A percentile compares a stretch with the other conserved stretches of the same genome.
Evolutionary conservation across 495 filamentous ascomycete genomes (phyloP).

Genomic region (Aspergillus avenaceus): DNA sequence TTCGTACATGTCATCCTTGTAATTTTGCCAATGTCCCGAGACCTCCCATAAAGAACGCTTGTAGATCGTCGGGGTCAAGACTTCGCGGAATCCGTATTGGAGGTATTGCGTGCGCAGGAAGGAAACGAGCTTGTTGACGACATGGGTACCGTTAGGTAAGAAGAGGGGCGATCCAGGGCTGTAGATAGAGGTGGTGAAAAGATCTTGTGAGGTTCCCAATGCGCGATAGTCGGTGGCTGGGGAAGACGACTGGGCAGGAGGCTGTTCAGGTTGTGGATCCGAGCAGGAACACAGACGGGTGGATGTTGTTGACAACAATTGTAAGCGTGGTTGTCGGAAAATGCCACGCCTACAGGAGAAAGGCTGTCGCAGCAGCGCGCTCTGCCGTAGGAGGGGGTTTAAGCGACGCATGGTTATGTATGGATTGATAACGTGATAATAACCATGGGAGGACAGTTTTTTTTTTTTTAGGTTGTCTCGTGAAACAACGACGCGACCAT

Average conservation of each 20-base stretch:
- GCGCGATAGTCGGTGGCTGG: constrained; percentile 61
- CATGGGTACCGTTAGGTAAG: constrained; percentile 75
- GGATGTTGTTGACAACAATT: constrained; percentile 32
- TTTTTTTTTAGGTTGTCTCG: neutral
- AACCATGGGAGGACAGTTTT: neutral
- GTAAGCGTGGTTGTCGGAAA: constrained; percentile 11
- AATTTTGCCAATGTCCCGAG: constrained; percentile 91
- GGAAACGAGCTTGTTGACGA: constrained; percentile 81
- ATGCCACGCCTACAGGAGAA: neutral
- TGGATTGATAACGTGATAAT: neutral
- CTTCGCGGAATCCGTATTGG: constrained; percentile 84
- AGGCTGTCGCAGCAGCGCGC: neutral
- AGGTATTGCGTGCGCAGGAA: constrained; percentile 87
- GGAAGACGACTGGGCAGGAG: constrained; percentile 12
- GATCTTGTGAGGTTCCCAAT: constrained; percentile 64
- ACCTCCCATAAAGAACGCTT: constrained; percentile 86
- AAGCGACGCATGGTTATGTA: constrained; percentile 16
- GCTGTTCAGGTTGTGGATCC: constrained; percentile 17
- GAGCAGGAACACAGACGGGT: constrained; percentile 36
- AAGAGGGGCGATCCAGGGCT: constrained; percentile 89
- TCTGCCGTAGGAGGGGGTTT: constrained; percentile 7
- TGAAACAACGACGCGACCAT: neutral
- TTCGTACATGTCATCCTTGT: constrained; percentile 92
- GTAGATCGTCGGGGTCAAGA: constrained; percentile 91
- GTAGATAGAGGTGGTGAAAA: constrained; percentile 74